Evolutionary conservation across 129 eudicot genomes (phyloP), one percentile per base, ranked within the genome.

Genomic region (Flaveria bidentis): DNA sequence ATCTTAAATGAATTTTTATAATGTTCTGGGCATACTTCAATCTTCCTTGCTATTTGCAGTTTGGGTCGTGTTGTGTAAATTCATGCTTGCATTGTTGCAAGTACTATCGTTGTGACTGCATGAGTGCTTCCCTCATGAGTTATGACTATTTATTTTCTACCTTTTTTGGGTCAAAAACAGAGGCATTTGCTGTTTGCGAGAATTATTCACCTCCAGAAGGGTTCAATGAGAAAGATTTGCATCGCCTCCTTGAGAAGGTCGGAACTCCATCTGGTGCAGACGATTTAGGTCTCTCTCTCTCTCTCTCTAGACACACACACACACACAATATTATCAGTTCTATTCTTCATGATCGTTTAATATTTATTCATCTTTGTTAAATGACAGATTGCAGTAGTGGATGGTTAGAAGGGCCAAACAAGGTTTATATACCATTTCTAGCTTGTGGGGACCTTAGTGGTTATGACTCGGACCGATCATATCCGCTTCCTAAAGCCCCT

Each of bases 191-290:
- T 39, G 94, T 94, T 77, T 91, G 96, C 69, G 99, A 94, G 81
- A 88, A 94, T 65, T 94, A 94, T 83, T 87, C 97, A 23, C 99
- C 99, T 53, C 99, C 99, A 17, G 89, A 95, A 80, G 99, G 99
- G 16, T 95, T 95, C 71, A 86, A 80, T 74, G 97, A 91, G 81
- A 91, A 89, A 79, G 99, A 95, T 82, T 75, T 95, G 80, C 96
- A 95, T 82, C 97, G 86, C 58, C 97, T 94, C 50, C 88, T 94
- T 62, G 97, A 91, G 80, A 82, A 88, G 81, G 92, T 94, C 50
- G 99, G 99, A 50, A 94, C 90, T 71, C 99, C 99, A 45, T 94
- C 97, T 39, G 99, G 99, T 68, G 92, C 86, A 36, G 93, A 89
- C 12, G 96, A 94, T 79, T 77, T 91, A 69, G 97, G 98, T 88